Conservation (phyloP, 768 basidiomycete species). For the Gelatoporia subvermispora region DNA sequence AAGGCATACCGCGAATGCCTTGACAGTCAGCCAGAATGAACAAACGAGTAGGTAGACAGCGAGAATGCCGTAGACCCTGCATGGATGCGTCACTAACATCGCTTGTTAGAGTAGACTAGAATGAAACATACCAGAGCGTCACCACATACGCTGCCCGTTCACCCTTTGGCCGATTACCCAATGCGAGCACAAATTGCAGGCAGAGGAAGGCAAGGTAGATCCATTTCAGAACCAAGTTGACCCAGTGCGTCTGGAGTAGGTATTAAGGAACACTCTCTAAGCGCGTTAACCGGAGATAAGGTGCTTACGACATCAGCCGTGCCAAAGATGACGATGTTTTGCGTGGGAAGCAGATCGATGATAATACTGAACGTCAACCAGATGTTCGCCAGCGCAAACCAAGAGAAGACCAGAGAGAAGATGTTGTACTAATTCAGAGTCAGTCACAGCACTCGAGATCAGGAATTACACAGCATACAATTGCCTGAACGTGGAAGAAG, state of each 20-base stretch:
- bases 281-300: background rate
- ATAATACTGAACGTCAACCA: constrained; percentile 97
- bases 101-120: background rate
- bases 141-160: constrained; percentile 68
- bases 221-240: constrained; percentile 81
- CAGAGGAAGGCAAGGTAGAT: constrained; percentile 83
- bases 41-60: constrained; percentile 83
- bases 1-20: constrained; percentile 60
- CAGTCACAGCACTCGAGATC: background rate
- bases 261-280: background rate
- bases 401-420: constrained; percentile 81
- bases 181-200: constrained; percentile 67
- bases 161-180: constrained; percentile 85
- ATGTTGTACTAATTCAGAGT: constrained; percentile 63
- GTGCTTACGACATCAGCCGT: constrained; percentile 60
- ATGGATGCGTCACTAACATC: constrained; percentile 3
- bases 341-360: constrained; percentile 73
- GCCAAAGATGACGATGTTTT: constrained; percentile 60
- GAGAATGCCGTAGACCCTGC: constrained; percentile 79
- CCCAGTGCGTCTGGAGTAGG: constrained; percentile 71
- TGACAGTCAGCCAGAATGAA: constrained; percentile 78
- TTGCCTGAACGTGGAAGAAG: constrained; percentile 90
- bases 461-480: constrained; percentile 43
- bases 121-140: constrained; percentile 58
- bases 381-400: constrained; percentile 89